Percentiles rank a stretch among this genome's conserved stretches.
Evolutionary conservation across 148 eudicot species (phyloP).

Genomic region (Selenicereus undatus): DNA sequence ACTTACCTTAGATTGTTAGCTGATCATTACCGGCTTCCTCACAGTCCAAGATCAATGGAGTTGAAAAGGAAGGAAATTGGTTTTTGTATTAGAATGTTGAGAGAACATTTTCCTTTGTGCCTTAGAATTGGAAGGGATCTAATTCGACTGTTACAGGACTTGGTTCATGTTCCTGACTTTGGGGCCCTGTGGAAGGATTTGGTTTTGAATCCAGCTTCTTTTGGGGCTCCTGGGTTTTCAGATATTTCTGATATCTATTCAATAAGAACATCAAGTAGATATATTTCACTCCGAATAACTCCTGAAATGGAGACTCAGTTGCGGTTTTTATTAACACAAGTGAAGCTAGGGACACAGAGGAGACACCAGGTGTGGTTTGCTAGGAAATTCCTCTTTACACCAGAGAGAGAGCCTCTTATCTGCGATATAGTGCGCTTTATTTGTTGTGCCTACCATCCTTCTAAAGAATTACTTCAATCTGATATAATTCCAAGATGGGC

Average conservation of each 20-base stretch:
- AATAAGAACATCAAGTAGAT: constrained; percentile 62
- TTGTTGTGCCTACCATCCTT: constrained; percentile 81
- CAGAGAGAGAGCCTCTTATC: constrained; percentile 58
- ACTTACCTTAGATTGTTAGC: constrained; percentile 67
- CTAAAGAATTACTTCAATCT: constrained; percentile 68
- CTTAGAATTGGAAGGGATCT: constrained; percentile 84
- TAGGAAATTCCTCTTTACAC: constrained; percentile 52
- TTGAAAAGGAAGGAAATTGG: constrained; percentile 66
- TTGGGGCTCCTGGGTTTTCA: constrained; percentile 42
- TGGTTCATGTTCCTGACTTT: constrained; percentile 76
- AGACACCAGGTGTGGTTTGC: constrained; percentile 82
- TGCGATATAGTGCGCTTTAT: constrained; percentile 79
- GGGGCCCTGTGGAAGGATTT: constrained; percentile 70
- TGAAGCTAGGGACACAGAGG: constrained; percentile 64
- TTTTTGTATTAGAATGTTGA: constrained; percentile 64
- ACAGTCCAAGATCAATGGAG: constrained; percentile 27
- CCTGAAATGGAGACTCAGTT: constrained; percentile 80
- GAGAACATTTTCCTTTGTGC: constrained; percentile 72
- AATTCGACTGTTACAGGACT: constrained; percentile 76
- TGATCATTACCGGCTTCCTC: constrained; percentile 54
- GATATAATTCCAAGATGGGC: constrained; percentile 88
- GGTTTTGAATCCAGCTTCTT: constrained; percentile 48
- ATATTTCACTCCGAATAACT: constrained; percentile 55
- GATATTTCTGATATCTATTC: constrained; percentile 60
- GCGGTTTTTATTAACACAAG: constrained; percentile 76